Evolutionary conservation across 2,329 filamentous ascomycete genomes (phyloP).

Genomic region (Lachnellula hyalina): DNA sequence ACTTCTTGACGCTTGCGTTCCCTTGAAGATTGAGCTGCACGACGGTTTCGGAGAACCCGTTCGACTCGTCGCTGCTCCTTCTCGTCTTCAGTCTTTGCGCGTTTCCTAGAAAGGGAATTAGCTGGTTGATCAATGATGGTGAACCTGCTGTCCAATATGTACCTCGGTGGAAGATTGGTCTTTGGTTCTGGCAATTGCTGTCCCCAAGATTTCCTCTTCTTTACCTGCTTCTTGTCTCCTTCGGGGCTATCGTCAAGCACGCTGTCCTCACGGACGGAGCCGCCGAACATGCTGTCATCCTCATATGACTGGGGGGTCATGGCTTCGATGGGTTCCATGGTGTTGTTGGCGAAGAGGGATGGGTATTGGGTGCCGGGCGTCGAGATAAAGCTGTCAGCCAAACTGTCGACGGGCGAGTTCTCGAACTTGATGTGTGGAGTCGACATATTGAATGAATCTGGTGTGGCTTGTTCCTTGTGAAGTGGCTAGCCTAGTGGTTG

Average conservation of each 20-base stretch:
- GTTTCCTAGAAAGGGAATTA: constrained; percentile 60
- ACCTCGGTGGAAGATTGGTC: constrained; percentile 90
- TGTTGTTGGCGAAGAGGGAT: constrained; percentile 27
- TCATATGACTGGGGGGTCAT: constrained; percentile 32
- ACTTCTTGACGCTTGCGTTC: constrained; percentile 65
- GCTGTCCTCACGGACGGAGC: constrained; percentile 19
- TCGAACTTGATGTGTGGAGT: constrained; percentile 30
- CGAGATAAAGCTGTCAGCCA: constrained; percentile 31
- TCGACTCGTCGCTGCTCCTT: constrained; percentile 98
- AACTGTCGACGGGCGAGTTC: constrained; percentile 28
- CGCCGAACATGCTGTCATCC: constrained; percentile 30
- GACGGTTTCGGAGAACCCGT: constrained; percentile 91
- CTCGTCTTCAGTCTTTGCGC: constrained; percentile 97
- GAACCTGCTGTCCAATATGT: constrained; percentile 29
- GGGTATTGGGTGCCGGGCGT: constrained; percentile 29
- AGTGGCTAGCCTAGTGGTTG: not conserved
- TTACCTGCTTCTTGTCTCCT: constrained; percentile 65
- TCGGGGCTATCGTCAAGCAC: constrained; percentile 24
- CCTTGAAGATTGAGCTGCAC: constrained; percentile 91
- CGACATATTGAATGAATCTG: constrained; percentile 10
- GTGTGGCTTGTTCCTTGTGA: not conserved
- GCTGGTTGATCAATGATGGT: constrained; percentile 6
- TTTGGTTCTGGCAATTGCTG: constrained; percentile 95
- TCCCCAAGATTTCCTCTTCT: constrained; percentile 99
- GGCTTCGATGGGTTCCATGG: constrained; percentile 24